Conservation (phyloP, 2,329 filamentous ascomycete genomes). For the Uncinocarpus reesii region DNA sequence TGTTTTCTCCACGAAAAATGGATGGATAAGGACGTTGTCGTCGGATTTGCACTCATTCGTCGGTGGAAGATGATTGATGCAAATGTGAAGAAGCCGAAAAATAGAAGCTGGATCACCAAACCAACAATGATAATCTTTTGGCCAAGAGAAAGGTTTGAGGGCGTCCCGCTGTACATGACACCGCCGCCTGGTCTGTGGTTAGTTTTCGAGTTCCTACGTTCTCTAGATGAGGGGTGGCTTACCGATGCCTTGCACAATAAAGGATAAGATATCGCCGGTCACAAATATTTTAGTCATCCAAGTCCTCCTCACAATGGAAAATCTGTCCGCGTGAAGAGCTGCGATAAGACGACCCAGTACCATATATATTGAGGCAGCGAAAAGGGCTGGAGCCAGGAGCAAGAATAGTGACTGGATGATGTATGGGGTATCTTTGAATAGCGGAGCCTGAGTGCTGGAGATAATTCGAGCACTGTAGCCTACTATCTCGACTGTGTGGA, state of each 20-base stretch:
- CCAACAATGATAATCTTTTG: constrained; percentile 45
- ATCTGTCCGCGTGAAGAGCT: constrained; percentile 17
- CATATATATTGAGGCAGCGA: constrained; percentile 28
- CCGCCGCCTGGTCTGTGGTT: constrained; percentile 21
- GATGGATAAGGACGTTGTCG: constrained; percentile 11
- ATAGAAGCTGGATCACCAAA: constrained; percentile 47
- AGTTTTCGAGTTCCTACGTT: no score
- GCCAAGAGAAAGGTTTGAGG: constrained; percentile 16
- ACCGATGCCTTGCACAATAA: constrained; percentile 24
- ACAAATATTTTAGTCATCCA: constrained; percentile 27
- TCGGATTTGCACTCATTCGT: constrained; percentile 31
- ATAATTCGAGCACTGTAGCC: constrained; percentile 42
- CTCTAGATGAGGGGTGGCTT: constrained; percentile 3
- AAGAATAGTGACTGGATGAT: constrained; percentile 25
- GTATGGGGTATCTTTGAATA: constrained; percentile 21
- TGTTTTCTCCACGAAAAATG: constrained; percentile 25
- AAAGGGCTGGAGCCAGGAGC: constrained; percentile 25
- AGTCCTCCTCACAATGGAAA: constrained; percentile 19
- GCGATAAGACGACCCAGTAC: constrained; percentile 23
- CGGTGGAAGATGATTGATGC: constrained; percentile 43
- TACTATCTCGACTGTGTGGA: constrained; percentile 37
- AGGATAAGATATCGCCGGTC: constrained; percentile 24
- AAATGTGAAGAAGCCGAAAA: constrained; percentile 48
- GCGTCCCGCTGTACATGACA: constrained; percentile 22
- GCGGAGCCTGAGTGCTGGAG: constrained; percentile 26